phyloP scores from a whole-genome alignment of 805 yeast species.

The Myxozyma vanderwaltii region DNA sequence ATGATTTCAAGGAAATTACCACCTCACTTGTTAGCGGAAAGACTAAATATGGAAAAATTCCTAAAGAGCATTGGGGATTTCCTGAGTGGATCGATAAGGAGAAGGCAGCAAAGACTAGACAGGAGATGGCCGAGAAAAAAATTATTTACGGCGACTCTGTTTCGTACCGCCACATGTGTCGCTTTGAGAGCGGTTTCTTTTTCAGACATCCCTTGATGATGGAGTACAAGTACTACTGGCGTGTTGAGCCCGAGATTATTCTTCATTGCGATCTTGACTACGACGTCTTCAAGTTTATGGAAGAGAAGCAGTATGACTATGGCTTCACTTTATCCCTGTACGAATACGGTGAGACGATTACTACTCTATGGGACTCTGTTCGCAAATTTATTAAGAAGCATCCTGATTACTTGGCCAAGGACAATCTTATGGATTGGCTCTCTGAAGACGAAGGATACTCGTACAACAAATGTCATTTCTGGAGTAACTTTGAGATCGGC shows the following conservation, averaged over 20 bases:
- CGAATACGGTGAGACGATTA: slow-evolving; percentile 70
- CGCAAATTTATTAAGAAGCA: slow-evolving; percentile 60
- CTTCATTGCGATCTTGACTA: slow-evolving; percentile 76
- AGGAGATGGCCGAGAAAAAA: slow-evolving; percentile 53
- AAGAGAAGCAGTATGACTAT: slow-evolving; percentile 68
- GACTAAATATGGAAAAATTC: slow-evolving; percentile 71
- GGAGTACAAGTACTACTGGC: slow-evolving; percentile 86
- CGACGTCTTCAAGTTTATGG: slow-evolving; percentile 81
- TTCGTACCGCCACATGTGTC: slow-evolving; percentile 86
- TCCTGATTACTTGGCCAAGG: slow-evolving; percentile 60
- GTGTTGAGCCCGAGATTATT: slow-evolving; percentile 82
- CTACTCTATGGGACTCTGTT: slow-evolving; percentile 75
- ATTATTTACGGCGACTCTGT: slow-evolving; percentile 75
- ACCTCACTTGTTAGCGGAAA: slow-evolving; percentile 61
- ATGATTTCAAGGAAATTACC: slow-evolving; percentile 64
- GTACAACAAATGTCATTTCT: slow-evolving; percentile 77
- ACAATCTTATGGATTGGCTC: slow-evolving; percentile 70
- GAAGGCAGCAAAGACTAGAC: slow-evolving; percentile 65
- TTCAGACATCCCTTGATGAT: slow-evolving; percentile 67
- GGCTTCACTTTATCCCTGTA: slow-evolving; percentile 76
- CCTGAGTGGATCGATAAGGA: slow-evolving; percentile 79
- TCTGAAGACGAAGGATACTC: slow-evolving; percentile 67
- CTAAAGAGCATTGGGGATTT: slow-evolving; percentile 80
- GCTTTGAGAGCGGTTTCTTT: slow-evolving; percentile 83
- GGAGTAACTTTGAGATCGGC: slow-evolving; percentile 76